These are phyloP conservation scores for Podaxis rugospora DNA, from an alignment of 768 basidiomycete genomes.

Conservation along the genomic window DNA sequence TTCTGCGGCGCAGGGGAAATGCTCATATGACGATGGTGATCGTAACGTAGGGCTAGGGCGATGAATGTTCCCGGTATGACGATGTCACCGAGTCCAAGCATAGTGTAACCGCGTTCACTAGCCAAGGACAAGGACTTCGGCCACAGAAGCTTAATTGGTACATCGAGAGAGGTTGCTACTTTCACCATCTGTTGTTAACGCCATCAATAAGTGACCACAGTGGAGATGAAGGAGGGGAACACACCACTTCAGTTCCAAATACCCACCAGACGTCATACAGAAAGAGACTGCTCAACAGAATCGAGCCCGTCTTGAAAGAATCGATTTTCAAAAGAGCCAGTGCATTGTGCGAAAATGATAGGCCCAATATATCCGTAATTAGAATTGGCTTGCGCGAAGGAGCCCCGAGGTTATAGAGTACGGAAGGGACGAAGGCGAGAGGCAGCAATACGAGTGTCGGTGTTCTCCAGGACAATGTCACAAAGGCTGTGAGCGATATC, in stretches of 20 bases:
- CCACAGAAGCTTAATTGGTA: slow-evolving; percentile 92
- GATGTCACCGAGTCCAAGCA: slow-evolving; percentile 92
- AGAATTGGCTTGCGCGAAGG: slow-evolving; percentile 54
- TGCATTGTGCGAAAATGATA: slow-evolving; percentile 82
- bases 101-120: slow-evolving; percentile 60
- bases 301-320: slow-evolving; percentile 81
- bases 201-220: background rate
- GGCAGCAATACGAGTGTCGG: slow-evolving; percentile 55
- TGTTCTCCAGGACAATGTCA: slow-evolving; percentile 47
- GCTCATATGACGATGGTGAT: slow-evolving; percentile 44
- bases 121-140: slow-evolving; percentile 59
- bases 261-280: slow-evolving; percentile 97
- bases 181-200: slow-evolving; percentile 72
- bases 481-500: slow-evolving; percentile 22
- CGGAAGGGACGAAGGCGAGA: slow-evolving; percentile 58
- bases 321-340: slow-evolving; percentile 80
- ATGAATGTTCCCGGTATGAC: slow-evolving; percentile 66
- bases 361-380: slow-evolving; percentile 68
- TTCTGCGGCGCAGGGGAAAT: slow-evolving; percentile 19
- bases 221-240: slow-evolving; percentile 21
- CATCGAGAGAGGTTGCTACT: slow-evolving; percentile 86
- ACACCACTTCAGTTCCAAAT: slow-evolving; percentile 80
- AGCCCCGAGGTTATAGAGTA: slow-evolving; percentile 50
- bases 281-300: slow-evolving; percentile 81
- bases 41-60: slow-evolving; percentile 83